Conservation (phyloP, 192 early-diverging fungal species). For the Gryganskiella cystojenkinii region DNA sequence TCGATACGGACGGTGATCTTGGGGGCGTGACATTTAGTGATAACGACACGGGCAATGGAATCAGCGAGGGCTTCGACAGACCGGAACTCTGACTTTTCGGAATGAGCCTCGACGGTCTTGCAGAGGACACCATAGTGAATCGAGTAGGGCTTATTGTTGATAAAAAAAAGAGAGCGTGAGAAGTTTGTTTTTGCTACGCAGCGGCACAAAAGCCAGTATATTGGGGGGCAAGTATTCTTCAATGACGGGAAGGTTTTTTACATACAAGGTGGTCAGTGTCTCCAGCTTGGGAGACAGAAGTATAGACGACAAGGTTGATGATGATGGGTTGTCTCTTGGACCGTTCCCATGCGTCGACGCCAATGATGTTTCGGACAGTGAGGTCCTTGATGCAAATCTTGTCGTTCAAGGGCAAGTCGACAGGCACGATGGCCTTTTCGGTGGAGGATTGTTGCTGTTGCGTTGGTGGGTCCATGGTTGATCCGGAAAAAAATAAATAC, state of each 20-base stretch:
- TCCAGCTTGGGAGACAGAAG: constrained; percentile 80
- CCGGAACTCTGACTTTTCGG: constrained; percentile 75
- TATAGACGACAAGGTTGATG: constrained; percentile 80
- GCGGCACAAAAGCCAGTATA: background rate
- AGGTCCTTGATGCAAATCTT: constrained; percentile 81
- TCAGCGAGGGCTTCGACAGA: constrained; percentile 80
- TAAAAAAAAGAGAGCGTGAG: background rate
- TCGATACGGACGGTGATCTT: constrained; percentile 79
- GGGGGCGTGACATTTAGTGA: constrained; percentile 71
- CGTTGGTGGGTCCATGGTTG: background rate
- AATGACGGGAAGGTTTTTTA: background rate
- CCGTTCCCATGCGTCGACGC: constrained; percentile 95
- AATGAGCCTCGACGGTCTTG: constrained; percentile 79
- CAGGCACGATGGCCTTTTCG: background rate
- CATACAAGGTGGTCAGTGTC: constrained; percentile 77
- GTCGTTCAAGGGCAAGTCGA: constrained; percentile 59
- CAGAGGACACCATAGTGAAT: constrained; percentile 88
- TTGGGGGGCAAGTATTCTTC: background rate
- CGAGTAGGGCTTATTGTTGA: constrained; percentile 60
- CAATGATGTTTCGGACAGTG: constrained; percentile 38
- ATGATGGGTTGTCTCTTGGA: constrained; percentile 88
- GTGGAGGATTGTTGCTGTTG: background rate
- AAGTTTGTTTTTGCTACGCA: background rate
- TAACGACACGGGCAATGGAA: constrained; percentile 68
- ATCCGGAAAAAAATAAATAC: too few relatives aligned